Evolutionary conservation across 148 eudicot species (phyloP).

Genomic region (Camellia lanceoleosa): DNA sequence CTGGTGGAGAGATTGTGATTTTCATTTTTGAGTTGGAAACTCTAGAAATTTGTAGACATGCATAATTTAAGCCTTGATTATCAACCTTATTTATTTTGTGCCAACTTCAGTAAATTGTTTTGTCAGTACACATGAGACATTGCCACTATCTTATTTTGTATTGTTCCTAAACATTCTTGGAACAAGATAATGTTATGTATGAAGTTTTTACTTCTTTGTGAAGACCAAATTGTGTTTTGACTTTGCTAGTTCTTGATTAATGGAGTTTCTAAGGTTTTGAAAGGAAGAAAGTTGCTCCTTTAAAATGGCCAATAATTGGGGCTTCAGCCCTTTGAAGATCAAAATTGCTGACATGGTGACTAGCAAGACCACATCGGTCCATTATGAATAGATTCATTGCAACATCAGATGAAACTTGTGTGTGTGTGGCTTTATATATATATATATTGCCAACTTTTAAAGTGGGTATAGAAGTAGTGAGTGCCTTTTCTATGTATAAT

Average conservation of each 20-base stretch:
- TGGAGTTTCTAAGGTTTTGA: no score
- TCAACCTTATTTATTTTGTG: no score
- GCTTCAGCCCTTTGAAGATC: not conserved
- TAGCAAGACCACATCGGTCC: not conserved
- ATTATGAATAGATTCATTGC: not conserved
- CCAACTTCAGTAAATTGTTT: not conserved
- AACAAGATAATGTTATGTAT: not conserved
- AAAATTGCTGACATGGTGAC: not conserved
- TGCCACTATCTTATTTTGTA: not conserved
- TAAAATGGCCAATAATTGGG: not conserved
- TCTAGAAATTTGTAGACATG: not conserved
- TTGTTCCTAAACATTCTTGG: not conserved
- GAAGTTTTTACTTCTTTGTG: not conserved
- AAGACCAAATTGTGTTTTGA: not conserved
- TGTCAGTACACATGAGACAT: not conserved
- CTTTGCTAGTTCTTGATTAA: no score
- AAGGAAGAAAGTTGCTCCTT: no score
- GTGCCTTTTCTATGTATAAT: not conserved
- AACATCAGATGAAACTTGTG: not conserved
- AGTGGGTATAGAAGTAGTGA: not conserved
- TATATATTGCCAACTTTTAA: not conserved
- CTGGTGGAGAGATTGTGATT: not conserved
- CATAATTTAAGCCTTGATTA: not conserved
- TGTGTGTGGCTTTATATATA: not conserved
- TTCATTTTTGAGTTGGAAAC: not conserved